Base-by-base conservation (phyloP, 805 yeast species). In the Wickerhamomyces ciferrii region DNA sequence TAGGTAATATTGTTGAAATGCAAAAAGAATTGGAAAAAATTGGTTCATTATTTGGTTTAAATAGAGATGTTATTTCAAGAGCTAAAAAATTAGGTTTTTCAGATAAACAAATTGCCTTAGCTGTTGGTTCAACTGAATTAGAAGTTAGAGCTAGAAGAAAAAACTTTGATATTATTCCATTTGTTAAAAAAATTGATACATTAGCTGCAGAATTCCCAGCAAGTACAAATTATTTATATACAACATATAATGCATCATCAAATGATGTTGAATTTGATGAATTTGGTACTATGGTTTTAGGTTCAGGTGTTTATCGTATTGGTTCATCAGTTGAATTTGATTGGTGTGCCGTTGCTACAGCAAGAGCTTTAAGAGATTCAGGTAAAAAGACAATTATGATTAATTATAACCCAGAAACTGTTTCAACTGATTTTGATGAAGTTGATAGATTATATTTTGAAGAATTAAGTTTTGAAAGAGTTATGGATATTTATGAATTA, bases 191-290 rank as follows among this genome's bases (percentile, higher is more conserved):
- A 71, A 92, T 92, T 61, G 98, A 92, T 64, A 92, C 99, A 35
- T 76, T 92, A 54, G 99, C 99, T 52, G 98, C 99, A 48, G 99
- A 92, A 69, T 92, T 92, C 83, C 99, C 99, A 42, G 99, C 99
- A 43, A 78, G 84, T 60, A 92, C 99, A 46, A 92, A 92, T 75
- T 92, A 92, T 69, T 76, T 92, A 58, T 92, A 92, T 81, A 87
- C 96, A 43, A 92, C 99, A 42, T 92, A 92, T 72, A 92, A 91
- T 62, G 99, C 97, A 48, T 77, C 87, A 48, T 74, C 81, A 48
- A 84, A 83, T 54, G 99, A 92, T 67, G 84, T 92, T 42, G 78
- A 73, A 40, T 94, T 92, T 63, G 79, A 85, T 59, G 98, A 92
- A 49, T 77, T 87, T 55, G 98, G 98, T 62, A 85, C 94, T 50